These are phyloP conservation scores for Jackrogersella minutella DNA, from an alignment of 495 filamentous ascomycete species.

Conservation along the genomic window DNA sequence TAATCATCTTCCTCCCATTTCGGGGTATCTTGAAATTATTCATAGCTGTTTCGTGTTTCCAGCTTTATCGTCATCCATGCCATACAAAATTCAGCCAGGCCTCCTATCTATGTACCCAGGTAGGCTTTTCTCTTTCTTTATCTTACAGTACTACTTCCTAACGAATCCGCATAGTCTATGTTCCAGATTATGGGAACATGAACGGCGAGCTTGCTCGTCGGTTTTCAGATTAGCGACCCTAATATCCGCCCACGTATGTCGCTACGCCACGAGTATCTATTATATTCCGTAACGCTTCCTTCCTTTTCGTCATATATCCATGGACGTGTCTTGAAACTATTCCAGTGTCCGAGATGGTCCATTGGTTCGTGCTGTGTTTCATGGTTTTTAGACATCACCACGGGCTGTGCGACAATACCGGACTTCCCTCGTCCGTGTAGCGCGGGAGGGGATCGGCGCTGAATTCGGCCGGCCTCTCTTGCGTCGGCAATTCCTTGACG, in stretches of 20 bases:
- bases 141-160: too few species aligned
- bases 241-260: neutral
- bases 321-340: too few species aligned
- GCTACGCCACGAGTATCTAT: constrained; percentile 5
- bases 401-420: neutral
- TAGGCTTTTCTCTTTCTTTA: too few species aligned
- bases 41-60: neutral
- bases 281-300: neutral
- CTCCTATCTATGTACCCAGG: too few species aligned
- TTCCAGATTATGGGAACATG: too few species aligned
- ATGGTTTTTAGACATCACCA: constrained; percentile 11
- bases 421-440: constrained; percentile 1
- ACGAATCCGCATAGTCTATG: too few species aligned
- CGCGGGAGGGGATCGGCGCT: constrained; percentile 22
- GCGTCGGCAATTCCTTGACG: constrained; percentile 29
- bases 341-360: too few species aligned
- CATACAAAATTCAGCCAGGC: too few species aligned
- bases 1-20: neutral
- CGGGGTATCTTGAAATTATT: neutral
- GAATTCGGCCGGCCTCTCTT: constrained; percentile 35
- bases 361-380: too few species aligned
- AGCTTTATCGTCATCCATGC: neutral
- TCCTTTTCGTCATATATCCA: neutral
- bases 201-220: too few species aligned
- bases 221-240: neutral